A percentile compares a stretch with the other conserved stretches of the same genome.
Evolutionary conservation across 2,329 filamentous ascomycete genomes (phyloP).

Genomic region (Bipolaris sorokiniana): DNA sequence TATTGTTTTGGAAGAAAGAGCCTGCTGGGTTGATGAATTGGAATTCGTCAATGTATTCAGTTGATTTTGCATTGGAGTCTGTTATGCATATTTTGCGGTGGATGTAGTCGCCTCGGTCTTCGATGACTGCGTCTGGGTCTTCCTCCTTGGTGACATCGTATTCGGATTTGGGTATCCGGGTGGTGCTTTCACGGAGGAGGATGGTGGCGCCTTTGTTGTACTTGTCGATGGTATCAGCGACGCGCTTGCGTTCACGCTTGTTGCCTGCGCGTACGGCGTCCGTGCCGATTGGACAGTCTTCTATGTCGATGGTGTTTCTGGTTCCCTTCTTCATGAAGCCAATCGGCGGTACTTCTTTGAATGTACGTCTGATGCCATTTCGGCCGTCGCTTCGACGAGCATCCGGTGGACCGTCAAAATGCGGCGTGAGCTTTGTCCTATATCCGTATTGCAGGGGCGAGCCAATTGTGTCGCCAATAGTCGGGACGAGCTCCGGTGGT

Average conservation of each 20-base stretch:
- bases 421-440: constrained; percentile 94
- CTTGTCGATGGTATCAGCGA: constrained; percentile 70
- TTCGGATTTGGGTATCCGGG: constrained; percentile 62
- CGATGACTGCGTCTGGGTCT: constrained; percentile 54
- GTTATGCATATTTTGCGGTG: constrained; percentile 91
- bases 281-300: constrained; percentile 95
- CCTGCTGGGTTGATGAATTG: constrained; percentile 90
- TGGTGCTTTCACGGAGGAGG: constrained; percentile 83
- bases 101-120: constrained; percentile 65
- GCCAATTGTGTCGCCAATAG: constrained; percentile 82
- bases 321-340: constrained; percentile 91
- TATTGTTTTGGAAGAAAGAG: constrained; percentile 99
- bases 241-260: constrained; percentile 76
- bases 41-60: constrained; percentile 86
- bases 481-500: constrained; percentile 73
- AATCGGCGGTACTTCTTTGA: constrained; percentile 74
- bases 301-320: constrained; percentile 84
- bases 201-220: constrained; percentile 87
- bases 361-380: constrained; percentile 62
- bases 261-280: constrained; percentile 81
- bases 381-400: constrained; percentile 55
- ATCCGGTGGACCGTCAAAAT: constrained; percentile 80
- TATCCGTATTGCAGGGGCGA: constrained; percentile 93
- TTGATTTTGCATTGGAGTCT: constrained; percentile 79
- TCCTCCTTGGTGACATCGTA: constrained; percentile 32